These are phyloP conservation scores for Immersiella caudata DNA, from an alignment of 495 filamentous ascomycete species.

Conservation along the genomic window DNA sequence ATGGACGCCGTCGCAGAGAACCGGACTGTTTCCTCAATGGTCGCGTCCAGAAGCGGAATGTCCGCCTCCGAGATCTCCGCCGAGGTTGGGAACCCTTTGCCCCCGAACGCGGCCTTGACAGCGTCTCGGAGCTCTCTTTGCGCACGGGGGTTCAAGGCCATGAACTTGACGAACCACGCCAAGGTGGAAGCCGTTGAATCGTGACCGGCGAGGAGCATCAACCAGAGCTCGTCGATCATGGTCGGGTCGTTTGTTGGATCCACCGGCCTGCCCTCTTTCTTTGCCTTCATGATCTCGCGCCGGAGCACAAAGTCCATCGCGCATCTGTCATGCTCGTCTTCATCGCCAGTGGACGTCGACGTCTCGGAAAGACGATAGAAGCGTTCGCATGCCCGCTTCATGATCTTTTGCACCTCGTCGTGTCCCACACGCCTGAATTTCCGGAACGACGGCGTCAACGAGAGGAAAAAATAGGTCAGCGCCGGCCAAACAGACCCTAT, in stretches of 20 bases:
- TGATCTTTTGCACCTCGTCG: slow-evolving; percentile 27
- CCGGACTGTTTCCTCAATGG: slow-evolving; percentile 42
- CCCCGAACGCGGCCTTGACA: slow-evolving; percentile 23
- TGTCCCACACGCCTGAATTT: slow-evolving; percentile 23
- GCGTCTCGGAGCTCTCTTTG: slow-evolving; percentile 34
- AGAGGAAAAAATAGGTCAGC: background rate
- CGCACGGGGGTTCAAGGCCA: slow-evolving; percentile 29
- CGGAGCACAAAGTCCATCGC: slow-evolving; percentile 43
- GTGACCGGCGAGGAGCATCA: slow-evolving; percentile 30
- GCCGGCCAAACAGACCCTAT: background rate
- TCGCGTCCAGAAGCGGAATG: slow-evolving; percentile 44
- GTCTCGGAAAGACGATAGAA: slow-evolving; percentile 12
- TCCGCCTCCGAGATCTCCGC: slow-evolving; percentile 30
- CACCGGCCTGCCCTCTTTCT: slow-evolving; percentile 25
- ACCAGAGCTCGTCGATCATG: slow-evolving; percentile 35
- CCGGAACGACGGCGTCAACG: slow-evolving; percentile 25
- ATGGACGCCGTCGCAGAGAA: slow-evolving; percentile 25
- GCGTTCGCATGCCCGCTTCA: slow-evolving; percentile 21
- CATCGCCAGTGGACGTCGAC: slow-evolving; percentile 10
- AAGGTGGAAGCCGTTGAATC: slow-evolving; percentile 36
- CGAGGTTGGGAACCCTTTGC: slow-evolving; percentile 14
- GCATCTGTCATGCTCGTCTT: slow-evolving; percentile 34
- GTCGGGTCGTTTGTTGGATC: slow-evolving; percentile 30
- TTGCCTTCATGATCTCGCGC: slow-evolving; percentile 31
- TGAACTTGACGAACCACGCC: slow-evolving; percentile 41